Evolutionary conservation across 2,329 filamentous ascomycete species (phyloP), one percentile per base, ranked within the genome.

Genomic region (Diaporthe capsici): DNA sequence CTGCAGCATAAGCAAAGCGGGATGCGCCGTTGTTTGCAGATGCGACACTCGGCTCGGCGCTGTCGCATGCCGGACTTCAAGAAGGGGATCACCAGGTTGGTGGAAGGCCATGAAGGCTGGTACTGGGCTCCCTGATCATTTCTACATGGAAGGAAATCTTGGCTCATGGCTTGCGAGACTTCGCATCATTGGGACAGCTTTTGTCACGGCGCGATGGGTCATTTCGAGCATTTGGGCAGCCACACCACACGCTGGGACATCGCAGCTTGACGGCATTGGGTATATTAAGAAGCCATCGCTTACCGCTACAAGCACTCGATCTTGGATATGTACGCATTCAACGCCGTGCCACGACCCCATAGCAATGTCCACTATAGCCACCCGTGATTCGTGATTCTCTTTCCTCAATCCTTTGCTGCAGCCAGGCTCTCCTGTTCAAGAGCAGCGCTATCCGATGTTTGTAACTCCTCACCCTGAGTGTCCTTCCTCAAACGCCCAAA

Each of bases 221-320:
- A 51, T 77, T 71, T 73, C 81, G 75, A 73, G 78, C 5, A 42
- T 39, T 49, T 70, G 20, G 73, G 31, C 25, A 28, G 25, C 22
- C 71, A 53, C 42, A 63, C 22, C 71, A 53, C 49, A 57, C 22
- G 51, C 25, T n/a, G 39, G 53, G 6, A n/a, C 34, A 13, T 71
- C 60, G 71, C 65, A 51, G 28, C 60, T 58, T 12, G 37, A 65
- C 34, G 70, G 63, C 57, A 58, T 71, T 60, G 51, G 71, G 73
- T 67, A 71, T 73, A 60, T 67, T 65, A 17, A 47, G 63, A 75
- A 67, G 70, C 71, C 57, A 63, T 73, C 25, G 55, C 42, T 34
- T n/a, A 53, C 12, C n/a, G 37, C 37, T 42, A 42, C 34, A 55
- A 34, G 10, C 25, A 25, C 28, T 73, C 25, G 20, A 55, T 22